Evolutionary conservation across 768 basidiomycete genomes (phyloP), one percentile per base, ranked within the genome.

Genomic region (Rhodotorula babjevae): DNA sequence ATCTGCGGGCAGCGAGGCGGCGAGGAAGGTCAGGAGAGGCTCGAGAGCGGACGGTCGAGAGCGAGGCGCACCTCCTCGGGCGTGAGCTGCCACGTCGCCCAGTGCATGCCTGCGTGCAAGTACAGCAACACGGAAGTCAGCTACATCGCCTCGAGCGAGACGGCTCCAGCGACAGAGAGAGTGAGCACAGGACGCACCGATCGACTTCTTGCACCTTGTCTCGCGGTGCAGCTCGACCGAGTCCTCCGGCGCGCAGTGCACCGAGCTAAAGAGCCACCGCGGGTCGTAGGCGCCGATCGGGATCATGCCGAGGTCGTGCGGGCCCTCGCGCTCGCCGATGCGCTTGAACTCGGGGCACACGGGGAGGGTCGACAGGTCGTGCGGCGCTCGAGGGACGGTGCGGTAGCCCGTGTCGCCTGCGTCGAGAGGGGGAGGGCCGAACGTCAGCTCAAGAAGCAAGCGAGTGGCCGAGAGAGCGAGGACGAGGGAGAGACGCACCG

Each of bases 301-400:
- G 69, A 90, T 87, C 79, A 89, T 79, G 9, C 87, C 87, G 46
- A 90, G 80, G 77, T 90, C 88, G 75, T 90, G 87, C 0, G 84
- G 84, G 0, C 87, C 88, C 72, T 87, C 87, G 19, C 78, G 79
- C 61, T 85, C 82, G 4, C 90, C 90, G 63, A 92, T 87, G 79
- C 88, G 85, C 77, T 84, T 84, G 80, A 92, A 92, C 9, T 85
- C 89, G 11, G 90, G 90, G 78, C 90, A 91, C 19, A 83, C 80
- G 1, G 88, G 71, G 81, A 82, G 60, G 8, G 69, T 42, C 14
- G 77, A 62, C n/a, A 79, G 78, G n/a, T 65, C 65, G 36, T 72
- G 65, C 4, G 73, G 75, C 29, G 78, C 77, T 47, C 68, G 63
- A 10, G 78, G 65, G 18, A 80, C 79, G 19, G 77, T 65, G 53